Evolutionary conservation across 495 filamentous ascomycete genomes (phyloP), one percentile per base, ranked within the genome.

Genomic region (Penicillium diatomitis): DNA sequence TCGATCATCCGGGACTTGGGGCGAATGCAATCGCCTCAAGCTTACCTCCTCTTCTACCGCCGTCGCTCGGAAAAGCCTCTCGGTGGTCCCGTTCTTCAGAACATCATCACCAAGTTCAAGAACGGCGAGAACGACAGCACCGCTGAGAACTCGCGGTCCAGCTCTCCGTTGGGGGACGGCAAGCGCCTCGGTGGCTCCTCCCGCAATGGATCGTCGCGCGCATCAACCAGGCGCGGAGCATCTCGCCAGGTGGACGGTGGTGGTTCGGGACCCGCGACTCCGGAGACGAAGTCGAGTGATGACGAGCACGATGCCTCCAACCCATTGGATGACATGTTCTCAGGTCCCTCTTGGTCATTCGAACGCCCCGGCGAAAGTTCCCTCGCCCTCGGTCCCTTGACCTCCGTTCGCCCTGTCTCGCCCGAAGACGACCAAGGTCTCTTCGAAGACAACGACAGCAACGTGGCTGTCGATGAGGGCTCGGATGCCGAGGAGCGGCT

Each of bases 11-110:
- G 44, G 31, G 44, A 46, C 11, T 10, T 46, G 27, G 11, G 12
- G 1, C n/a, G 34, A 27, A 46, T 46, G 44, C 44, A 46, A 37
- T 83, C 81, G 3, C 54, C 79, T 4, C 79, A 83, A 27, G 94
- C 92, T 0, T 98, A 98, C 63, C 82, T 98, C 6, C 73, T 98
- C 34, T 98, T 98, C 75, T 98, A 97, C 68, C 86, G 92, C 31
- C 89, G 94, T 46, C 85, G 87, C 49, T 87, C 88, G 7, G 68
- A 76, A 4, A 69, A 59, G 28, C 83, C 87, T 32, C 77, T 98
- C 33, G 92, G 92, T 39, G 89, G 89, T 11, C 76, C 75, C 48
- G 82, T 89, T 38, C 74, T 88, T 50, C 67, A 84, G 53, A 76
- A 92, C 37, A 68, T 88, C 36, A 74, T 78, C n/a, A 73, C 74